Evolutionary conservation across 2,329 filamentous ascomycete species (phyloP).

Genomic region (Niveomyces coronatus): DNA sequence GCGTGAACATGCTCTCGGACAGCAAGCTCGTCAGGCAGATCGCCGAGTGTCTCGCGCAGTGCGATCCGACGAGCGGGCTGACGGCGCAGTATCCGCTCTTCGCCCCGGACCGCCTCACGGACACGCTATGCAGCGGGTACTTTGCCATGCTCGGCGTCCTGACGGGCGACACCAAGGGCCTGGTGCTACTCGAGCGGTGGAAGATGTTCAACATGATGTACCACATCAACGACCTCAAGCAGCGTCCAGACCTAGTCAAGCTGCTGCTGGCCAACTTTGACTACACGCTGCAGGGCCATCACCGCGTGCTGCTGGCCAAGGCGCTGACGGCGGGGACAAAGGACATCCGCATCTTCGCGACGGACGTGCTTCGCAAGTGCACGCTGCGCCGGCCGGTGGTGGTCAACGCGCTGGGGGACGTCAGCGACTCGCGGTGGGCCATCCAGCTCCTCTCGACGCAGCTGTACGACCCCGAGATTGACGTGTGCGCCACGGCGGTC

Average conservation of each 20-base stretch:
- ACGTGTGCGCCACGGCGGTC: slow-evolving; percentile 91
- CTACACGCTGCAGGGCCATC: slow-evolving; percentile 79
- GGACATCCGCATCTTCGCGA: slow-evolving; percentile 82
- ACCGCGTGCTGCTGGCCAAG: slow-evolving; percentile 86
- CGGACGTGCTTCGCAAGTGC: slow-evolving; percentile 78
- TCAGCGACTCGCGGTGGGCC: slow-evolving; percentile 81
- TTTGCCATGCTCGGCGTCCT: slow-evolving; percentile 85
- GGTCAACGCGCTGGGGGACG: slow-evolving; percentile 24
- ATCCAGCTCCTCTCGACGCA: slow-evolving; percentile 96
- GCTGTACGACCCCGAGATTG: slow-evolving; percentile 91
- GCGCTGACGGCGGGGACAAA: slow-evolving; percentile 87
- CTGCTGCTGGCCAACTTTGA: slow-evolving; percentile 84
- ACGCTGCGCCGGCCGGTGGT: slow-evolving; percentile 43
- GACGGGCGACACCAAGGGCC: slow-evolving; percentile 70
- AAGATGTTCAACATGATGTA: slow-evolving; percentile 99
- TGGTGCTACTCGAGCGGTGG: slow-evolving; percentile 89
- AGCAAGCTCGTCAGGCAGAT: slow-evolving; percentile 91
- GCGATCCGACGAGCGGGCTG: slow-evolving; percentile 70
- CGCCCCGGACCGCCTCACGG: slow-evolving; percentile 69
- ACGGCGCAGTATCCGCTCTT: slow-evolving; percentile 85
- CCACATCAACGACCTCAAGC: slow-evolving; percentile 85
- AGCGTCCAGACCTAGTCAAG: slow-evolving; percentile 85
- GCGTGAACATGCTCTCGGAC: slow-evolving; percentile 73
- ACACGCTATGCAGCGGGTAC: slow-evolving; percentile 86
- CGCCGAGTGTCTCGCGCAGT: slow-evolving; percentile 89